Evolutionary conservation across 2,329 filamentous ascomycete genomes (phyloP), one percentile per base, ranked within the genome.

Genomic region (Arthrobotrys sphaeroides): DNA sequence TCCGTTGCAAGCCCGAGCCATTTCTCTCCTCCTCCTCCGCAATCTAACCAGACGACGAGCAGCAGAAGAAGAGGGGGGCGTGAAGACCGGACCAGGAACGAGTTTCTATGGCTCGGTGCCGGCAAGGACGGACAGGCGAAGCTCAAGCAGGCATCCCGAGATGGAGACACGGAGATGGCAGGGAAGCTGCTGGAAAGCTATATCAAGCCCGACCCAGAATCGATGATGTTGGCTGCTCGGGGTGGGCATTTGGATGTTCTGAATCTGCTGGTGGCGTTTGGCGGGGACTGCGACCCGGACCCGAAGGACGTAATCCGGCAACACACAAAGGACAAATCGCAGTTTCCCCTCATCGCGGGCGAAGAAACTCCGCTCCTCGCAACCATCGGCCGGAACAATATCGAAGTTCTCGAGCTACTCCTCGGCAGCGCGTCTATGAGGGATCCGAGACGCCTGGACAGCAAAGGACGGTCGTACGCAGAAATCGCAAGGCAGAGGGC

Each of bases 311-410:
- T 76, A 16, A 64, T 73, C 12, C 65, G 76, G 45, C 78, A 79
- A 49, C 16, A 74, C 75, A 55, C 77, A 67, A 43, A 78, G 61
- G 66, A 79, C 73, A 68, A 77, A 70, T 51, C 77, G 18, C 65
- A 79, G 66, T 77, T 73, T 22, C 77, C 79, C 62, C 77, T 78
- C 62, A 85, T 86, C 26, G 83, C 86, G 43, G 93, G 95, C 69
- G 90, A 91, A 80, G 91, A 94, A 60, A 98, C 94, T 0, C 95
- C 95, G 0, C 96, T 99, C 85, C 87, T 97, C 38, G 93, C 94
- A 72, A 94, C 95, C 0, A 97, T 99, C 78, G 94, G 95, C 13
- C 91, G 94, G 78, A 88, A 88, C 3, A 95, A 97, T 79, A 87
- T 95, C 57, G 91, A 92, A 78, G 92, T 97, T 69, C 89, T 99